A percentile compares a stretch with the other conserved stretches of the same genome.
Evolutionary conservation across 73 alveolate genomes (phyloP).

Genomic region (Paramecium sexaurelia): DNA sequence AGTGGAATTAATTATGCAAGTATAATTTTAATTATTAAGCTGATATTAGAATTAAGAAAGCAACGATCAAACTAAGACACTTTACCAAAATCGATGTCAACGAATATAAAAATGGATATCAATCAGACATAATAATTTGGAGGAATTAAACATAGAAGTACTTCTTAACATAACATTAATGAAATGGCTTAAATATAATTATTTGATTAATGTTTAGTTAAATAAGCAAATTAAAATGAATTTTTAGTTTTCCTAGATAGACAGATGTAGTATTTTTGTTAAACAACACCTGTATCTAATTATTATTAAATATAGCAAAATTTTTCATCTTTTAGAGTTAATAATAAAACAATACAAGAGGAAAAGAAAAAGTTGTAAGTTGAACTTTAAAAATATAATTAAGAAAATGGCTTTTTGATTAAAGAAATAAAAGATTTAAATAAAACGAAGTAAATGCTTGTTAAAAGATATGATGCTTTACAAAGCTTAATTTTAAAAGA

Average conservation of each 20-base stretch:
- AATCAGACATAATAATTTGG: not conserved
- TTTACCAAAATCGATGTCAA: slow-evolving; percentile 26
- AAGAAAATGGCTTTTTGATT: not conserved
- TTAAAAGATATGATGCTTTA: not conserved
- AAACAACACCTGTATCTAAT: not conserved
- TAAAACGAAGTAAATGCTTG: not conserved
- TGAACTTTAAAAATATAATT: not conserved
- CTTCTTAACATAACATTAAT: slow-evolving; percentile 37
- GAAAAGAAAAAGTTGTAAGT: not conserved
- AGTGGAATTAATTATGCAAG: slow-evolving; percentile 43
- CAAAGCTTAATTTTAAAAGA: not conserved
- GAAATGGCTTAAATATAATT: slow-evolving; percentile 10
- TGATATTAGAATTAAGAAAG: slow-evolving; percentile 39
- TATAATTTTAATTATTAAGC: not conserved
- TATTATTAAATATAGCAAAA: not conserved
- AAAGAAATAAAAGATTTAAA: not conserved
- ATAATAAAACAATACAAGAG: not conserved
- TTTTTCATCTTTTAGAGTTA: not conserved
- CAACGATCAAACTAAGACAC: slow-evolving; percentile 15
- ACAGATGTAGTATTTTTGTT: not conserved
- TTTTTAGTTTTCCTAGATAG: not conserved
- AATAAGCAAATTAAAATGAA: slow-evolving; percentile 1
- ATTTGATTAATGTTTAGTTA: slow-evolving; percentile 42
- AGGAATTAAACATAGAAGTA: slow-evolving; percentile 16
- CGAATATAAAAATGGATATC: not conserved